phyloP scores from a whole-genome alignment of 2,329 filamentous ascomycete genomes.

The Fusarium beomiforme region DNA sequence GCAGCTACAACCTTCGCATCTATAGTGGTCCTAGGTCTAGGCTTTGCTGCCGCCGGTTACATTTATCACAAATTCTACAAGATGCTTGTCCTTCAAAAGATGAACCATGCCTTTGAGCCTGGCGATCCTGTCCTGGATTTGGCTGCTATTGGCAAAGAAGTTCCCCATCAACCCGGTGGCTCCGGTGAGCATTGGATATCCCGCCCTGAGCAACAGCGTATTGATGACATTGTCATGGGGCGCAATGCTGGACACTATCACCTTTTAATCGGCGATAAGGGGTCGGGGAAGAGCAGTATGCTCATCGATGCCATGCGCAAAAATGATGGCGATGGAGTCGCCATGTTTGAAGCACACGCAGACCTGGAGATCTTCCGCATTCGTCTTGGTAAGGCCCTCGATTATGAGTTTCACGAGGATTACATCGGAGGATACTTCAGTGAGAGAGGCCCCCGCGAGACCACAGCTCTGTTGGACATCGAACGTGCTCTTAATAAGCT shows the following conservation, averaged over 20 bases:
- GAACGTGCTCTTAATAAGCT: slow-evolving; percentile 97
- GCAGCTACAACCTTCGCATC: slow-evolving; percentile 81
- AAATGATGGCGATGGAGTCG: slow-evolving; percentile 85
- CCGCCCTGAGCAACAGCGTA: slow-evolving; percentile 81
- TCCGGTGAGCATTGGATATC: slow-evolving; percentile 73
- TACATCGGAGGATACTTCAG: slow-evolving; percentile 97
- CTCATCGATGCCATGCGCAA: slow-evolving; percentile 94
- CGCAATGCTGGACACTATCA: slow-evolving; percentile 83
- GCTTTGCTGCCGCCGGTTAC: slow-evolving; percentile 75
- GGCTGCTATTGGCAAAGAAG: slow-evolving; percentile 71
- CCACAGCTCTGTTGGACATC: slow-evolving; percentile 91
- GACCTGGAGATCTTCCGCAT: slow-evolving; percentile 96
- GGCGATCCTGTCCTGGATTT: slow-evolving; percentile 90
- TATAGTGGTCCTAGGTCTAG: slow-evolving; percentile 74
- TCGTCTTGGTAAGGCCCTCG: slow-evolving; percentile 88
- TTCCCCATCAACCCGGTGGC: slow-evolving; percentile 55
- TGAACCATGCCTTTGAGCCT: slow-evolving; percentile 89
- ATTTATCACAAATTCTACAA: slow-evolving; percentile 89
- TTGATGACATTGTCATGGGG: slow-evolving; percentile 86
- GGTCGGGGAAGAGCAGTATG: slow-evolving; percentile 97
- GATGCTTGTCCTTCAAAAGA: slow-evolving; percentile 88
- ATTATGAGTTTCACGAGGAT: slow-evolving; percentile 98
- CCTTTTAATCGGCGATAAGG: slow-evolving; percentile 93
- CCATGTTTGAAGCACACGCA: slow-evolving; percentile 96
- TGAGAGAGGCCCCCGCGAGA: slow-evolving; percentile 90